phyloP scores from a whole-genome alignment of 371 early-diverging fungal genomes.

The Mucor velutinosus region DNA sequence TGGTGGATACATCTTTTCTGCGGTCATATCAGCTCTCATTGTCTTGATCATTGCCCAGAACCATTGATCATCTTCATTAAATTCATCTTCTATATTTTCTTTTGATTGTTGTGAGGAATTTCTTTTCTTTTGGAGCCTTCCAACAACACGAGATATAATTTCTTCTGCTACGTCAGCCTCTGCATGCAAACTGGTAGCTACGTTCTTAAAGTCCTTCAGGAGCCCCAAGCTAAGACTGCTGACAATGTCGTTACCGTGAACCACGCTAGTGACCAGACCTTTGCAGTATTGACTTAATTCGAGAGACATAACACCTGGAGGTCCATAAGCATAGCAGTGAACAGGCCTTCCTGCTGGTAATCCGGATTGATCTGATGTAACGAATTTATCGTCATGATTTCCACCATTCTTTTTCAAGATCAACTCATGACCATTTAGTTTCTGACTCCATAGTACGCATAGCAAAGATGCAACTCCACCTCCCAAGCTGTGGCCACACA shows the following conservation, averaged over 20 bases:
- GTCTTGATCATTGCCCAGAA: slow-evolving; percentile 82
- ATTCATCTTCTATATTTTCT: background rate
- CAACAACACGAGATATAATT: slow-evolving; percentile 65
- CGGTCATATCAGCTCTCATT: slow-evolving; percentile 77
- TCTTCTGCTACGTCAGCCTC: slow-evolving; percentile 70
- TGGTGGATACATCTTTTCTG: slow-evolving; percentile 83
- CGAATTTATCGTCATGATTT: slow-evolving; percentile 53
- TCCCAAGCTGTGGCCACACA: slow-evolving; percentile 84
- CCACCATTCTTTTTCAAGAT: background rate
- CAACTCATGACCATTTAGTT: slow-evolving; percentile 8
- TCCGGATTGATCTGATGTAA: slow-evolving; percentile 63
- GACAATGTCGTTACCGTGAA: slow-evolving; percentile 77
- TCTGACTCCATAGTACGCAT: slow-evolving; percentile 70
- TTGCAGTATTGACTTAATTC: slow-evolving; percentile 67
- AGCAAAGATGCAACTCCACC: slow-evolving; percentile 79
- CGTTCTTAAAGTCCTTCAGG: slow-evolving; percentile 73
- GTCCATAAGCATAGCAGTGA: slow-evolving; percentile 78
- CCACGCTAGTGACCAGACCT: slow-evolving; percentile 77
- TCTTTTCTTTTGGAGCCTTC: slow-evolving; percentile 36
- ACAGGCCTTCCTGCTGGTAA: slow-evolving; percentile 74
- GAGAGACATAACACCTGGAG: slow-evolving; percentile 70
- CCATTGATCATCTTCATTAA: slow-evolving; percentile 68
- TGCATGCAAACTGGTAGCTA: slow-evolving; percentile 68
- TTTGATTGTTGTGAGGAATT: slow-evolving; percentile 1
- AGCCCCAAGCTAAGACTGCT: slow-evolving; percentile 77